Percentiles rank a stretch among this genome's conserved stretches.
phyloP scores from a whole-genome alignment of 257 asterid species.

The Misopates orontium region DNA sequence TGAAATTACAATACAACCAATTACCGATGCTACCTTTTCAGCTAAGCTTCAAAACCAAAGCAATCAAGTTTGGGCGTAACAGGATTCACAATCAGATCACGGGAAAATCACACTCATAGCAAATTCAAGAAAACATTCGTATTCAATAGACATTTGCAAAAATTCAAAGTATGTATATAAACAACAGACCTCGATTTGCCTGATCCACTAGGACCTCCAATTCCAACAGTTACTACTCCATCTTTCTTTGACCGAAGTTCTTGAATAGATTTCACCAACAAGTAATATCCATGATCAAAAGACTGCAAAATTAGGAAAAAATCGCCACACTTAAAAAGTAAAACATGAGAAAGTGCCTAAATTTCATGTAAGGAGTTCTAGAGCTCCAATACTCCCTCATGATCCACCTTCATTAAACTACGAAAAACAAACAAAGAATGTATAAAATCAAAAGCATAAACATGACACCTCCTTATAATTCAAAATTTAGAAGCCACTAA shows the following conservation, averaged over 20 bases:
- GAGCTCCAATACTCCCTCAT: constrained; percentile 1
- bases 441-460: not conserved
- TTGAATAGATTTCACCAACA: constrained; percentile 93
- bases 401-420: constrained; percentile 10
- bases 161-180: constrained; percentile 9
- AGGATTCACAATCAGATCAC: constrained; percentile 16
- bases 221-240: constrained; percentile 84
- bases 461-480: not conserved
- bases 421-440: not conserved
- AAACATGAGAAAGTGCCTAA: not conserved
- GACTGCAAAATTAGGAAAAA: constrained; percentile 55
- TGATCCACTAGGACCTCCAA: constrained; percentile 99
- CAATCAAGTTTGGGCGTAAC: constrained; percentile 30
- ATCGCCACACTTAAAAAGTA: constrained; percentile 9
- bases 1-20: constrained; percentile 82
- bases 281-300: constrained; percentile 97
- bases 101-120: not conserved
- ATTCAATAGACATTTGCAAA: not conserved
- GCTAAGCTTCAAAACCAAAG: constrained; percentile 81
- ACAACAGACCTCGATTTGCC: constrained; percentile 84
- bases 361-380: constrained; percentile 7
- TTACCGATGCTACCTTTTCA: constrained; percentile 93
- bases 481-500: constrained; percentile 8
- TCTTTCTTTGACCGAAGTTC: constrained; percentile 93
- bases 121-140: too few species aligned